Conservation (phyloP, 2,329 filamentous ascomycete species). For the Aspergillus udagawae region DNA sequence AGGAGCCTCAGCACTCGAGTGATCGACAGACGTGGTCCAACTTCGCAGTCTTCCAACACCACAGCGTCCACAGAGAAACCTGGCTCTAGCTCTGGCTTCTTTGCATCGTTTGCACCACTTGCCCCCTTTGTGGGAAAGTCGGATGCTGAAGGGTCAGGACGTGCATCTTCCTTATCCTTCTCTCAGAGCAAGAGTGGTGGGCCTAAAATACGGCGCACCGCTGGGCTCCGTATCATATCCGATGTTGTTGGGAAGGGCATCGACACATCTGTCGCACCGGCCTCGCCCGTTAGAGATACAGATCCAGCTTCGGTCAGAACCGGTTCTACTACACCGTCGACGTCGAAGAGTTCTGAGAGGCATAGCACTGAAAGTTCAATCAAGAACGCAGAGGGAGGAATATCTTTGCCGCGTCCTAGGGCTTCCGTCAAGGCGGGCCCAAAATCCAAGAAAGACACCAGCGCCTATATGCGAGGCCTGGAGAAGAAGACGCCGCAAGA, state of each 20-base stretch:
- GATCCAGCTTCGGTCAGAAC: conserved; percentile 67
- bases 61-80: conserved; percentile 54
- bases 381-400: conserved; percentile 45
- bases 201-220: conserved; percentile 55
- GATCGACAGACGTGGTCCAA: conserved; percentile 38
- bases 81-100: conserved; percentile 34
- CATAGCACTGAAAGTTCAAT: conserved; percentile 65
- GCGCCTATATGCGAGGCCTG: conserved; percentile 84
- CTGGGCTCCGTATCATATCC: conserved; percentile 79
- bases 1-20: conserved; percentile 59
- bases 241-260: conserved; percentile 61
- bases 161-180: conserved; percentile 45
- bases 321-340: conserved; percentile 66
- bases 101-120: conserved; percentile 47
- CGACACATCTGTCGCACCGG: conserved; percentile 39
- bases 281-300: conserved; percentile 49
- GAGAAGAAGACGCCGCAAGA: conserved; percentile 76
- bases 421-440: conserved; percentile 43
- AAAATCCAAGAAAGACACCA: conserved; percentile 90
- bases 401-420: conserved; percentile 50
- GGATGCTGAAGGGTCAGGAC: conserved; percentile 49
- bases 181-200: conserved; percentile 55
- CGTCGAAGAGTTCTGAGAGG: conserved; percentile 70
- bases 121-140: conserved; percentile 44
- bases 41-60: conserved; percentile 50